Base-by-base conservation (phyloP, 2,329 filamentous ascomycete genomes). In the Falciphora oryzae region DNA sequence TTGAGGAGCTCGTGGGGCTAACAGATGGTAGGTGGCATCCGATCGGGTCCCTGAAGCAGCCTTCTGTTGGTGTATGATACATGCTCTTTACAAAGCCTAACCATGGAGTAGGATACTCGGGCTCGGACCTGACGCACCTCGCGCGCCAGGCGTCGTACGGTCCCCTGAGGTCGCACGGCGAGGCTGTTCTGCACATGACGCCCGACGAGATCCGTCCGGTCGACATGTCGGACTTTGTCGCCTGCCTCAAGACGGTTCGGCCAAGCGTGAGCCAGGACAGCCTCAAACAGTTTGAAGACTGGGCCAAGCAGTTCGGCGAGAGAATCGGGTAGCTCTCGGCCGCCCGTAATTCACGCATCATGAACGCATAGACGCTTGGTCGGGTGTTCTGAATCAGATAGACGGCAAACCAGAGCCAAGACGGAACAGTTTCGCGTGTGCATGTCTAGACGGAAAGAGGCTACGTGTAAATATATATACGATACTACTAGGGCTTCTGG, bases 131-230 rank as follows among this genome's bases (percentile, higher is more conserved):
- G 69, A 98, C 95, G 28, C 93, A 95, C 1, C 81, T 99, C 11
- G 95, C 95, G 10, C 99, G 99, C 77, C 95, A 99, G 74, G 95
- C 95, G 11, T 95, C 95, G 3, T 99, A 99, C 95, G 94, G 95
- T 0, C 95, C 95, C 0, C 80, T 99, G 16, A 86, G 95, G 38
- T 94, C 92, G 63, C 81, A 98, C 2, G 95, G 95, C 31, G 95
- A 98, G 74, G 92, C 90, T 57, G 79, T 99, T 35, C 81, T 99
- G 44, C 88, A 91, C 69, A 98, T 96, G 83, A 91, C 90, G 0
- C 96, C 95, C 85, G 95, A 99, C 67, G 87, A 98, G 70, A 98
- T 99, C 69, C 84, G 93, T 16, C 89, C 93, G 0, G 98, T 99
- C 66, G 84, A 85, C 63, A 85, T 96, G 64, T 74, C 82, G 56